Evolutionary conservation across 371 early-diverging fungal genomes (phyloP), one percentile per base, ranked within the genome.

Genomic region (Haplosporangium sp.): DNA sequence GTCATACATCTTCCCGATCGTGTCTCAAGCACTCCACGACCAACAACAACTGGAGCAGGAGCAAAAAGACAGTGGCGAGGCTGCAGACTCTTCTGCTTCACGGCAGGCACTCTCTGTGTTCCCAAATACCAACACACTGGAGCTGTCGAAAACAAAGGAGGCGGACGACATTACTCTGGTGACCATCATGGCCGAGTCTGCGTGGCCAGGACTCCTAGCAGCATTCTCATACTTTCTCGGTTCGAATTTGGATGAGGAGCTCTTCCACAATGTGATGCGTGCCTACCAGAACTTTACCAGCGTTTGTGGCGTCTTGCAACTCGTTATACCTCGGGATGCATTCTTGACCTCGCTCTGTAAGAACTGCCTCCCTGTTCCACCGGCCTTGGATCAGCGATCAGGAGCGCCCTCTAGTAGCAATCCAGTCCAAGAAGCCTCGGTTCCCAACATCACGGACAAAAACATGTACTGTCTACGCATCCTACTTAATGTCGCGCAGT

Each of bases 161-260:
- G 82, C 88, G 37, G 84, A 90, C n/a, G 90, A 93, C 9, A 82
- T 94, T 50, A 56, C 86, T 0, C 66, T 92, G 2, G 89, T 92
- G 5, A 89, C 91, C n/a, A 93, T 89, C 40, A 92, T 98, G 93
- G 90, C 94, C 10, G 82, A 91, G 76, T 82, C 89, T 5, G 88
- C 93, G 5, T 96, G 96, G 95, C 90, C 95, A 0, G 92, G 90
- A n/a, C 73, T 97, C 10, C 83, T 96, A 7, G 92, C 95, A 0
- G 89, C 93, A 2, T 87, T 95, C 74, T 91, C 93, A 0, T 91
- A 94, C 59, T 88, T 92, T 59, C 72, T 95, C 2, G 91, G 89
- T 2, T 86, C 92, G 0, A 89, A 91, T 56, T 73, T 97, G 45
- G 98, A 97, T 69, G 95, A 95, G 55, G 93, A 91, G 23, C 79